Percentiles rank a stretch among this genome's conserved stretches.
Evolutionary conservation across 2,329 filamentous ascomycete genomes (phyloP).

Genomic region (Alternaria gaisen): DNA sequence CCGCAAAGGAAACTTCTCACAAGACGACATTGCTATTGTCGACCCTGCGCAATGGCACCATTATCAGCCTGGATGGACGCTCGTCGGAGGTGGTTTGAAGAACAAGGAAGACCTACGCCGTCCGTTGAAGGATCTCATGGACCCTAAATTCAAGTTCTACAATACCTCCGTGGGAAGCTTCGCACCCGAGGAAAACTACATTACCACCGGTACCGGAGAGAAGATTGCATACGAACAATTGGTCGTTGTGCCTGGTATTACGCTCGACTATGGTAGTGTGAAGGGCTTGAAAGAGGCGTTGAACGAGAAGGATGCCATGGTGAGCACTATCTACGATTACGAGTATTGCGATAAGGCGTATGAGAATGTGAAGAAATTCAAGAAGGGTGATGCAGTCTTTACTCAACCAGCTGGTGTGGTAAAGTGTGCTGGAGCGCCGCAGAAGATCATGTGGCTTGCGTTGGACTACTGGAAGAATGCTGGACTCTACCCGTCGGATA

Average conservation of each 20-base stretch:
- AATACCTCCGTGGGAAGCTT: constrained; percentile 61
- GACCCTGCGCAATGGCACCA: constrained; percentile 71
- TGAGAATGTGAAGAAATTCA: constrained; percentile 42
- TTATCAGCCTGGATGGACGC: constrained; percentile 75
- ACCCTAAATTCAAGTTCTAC: constrained; percentile 70
- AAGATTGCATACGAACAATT: constrained; percentile 70
- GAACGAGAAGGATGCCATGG: constrained; percentile 43
- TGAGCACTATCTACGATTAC: constrained; percentile 52
- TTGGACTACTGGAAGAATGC: constrained; percentile 50
- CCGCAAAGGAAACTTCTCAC: constrained; percentile 63
- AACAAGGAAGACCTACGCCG: constrained; percentile 66
- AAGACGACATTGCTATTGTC: constrained; percentile 70
- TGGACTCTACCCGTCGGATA: constrained; percentile 46
- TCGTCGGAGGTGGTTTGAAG: constrained; percentile 73
- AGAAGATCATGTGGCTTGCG: constrained; percentile 56
- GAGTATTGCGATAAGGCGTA: constrained; percentile 51
- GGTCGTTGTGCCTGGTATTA: constrained; percentile 64
- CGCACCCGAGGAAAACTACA: constrained; percentile 63
- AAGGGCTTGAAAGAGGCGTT: constrained; percentile 50
- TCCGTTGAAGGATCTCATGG: constrained; percentile 62
- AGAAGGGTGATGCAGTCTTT: constrained; percentile 50
- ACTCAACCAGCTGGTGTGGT: constrained; percentile 52
- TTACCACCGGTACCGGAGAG: constrained; percentile 65
- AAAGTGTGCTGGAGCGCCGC: constrained; percentile 53
- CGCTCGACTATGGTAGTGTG: constrained; percentile 41